Conservation (phyloP, 129 eudicot species). For the Calendula officinalis region DNA sequence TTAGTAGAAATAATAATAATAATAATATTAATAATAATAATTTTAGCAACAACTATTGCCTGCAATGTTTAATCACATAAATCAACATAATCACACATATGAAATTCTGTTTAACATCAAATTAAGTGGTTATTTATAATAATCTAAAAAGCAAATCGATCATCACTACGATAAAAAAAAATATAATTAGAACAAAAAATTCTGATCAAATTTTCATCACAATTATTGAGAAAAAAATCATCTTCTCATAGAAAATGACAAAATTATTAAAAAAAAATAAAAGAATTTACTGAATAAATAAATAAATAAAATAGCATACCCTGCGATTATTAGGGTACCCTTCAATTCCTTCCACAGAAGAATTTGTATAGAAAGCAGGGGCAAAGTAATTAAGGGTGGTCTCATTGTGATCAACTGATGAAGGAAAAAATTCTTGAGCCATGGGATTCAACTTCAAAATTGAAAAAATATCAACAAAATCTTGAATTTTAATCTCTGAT, state of each 20-base stretch:
- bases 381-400: conserved; percentile 42
- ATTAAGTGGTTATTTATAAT: too few relatives aligned
- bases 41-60: too few relatives aligned
- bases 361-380: conserved; percentile 32
- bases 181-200: too few relatives aligned
- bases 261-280: too few relatives aligned
- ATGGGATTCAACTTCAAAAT: conserved; percentile 85
- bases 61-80: not conserved
- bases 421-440: conserved; percentile 86
- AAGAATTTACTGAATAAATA: not conserved
- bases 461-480: conserved; percentile 66
- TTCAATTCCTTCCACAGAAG: conserved; percentile 39
- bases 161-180: too few relatives aligned
- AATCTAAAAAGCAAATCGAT: too few relatives aligned
- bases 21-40: too few relatives aligned
- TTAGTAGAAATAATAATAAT: not conserved
- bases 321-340: conserved; percentile 48
- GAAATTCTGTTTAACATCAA: not conserved
- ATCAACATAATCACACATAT: not conserved
- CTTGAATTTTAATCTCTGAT: conserved; percentile 65
- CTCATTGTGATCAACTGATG: conserved; percentile 33
- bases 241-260: too few relatives aligned
- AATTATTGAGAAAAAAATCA: too few relatives aligned
- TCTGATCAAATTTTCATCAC: too few relatives aligned
- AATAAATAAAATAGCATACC: conserved; percentile 45